These are phyloP conservation scores for Zygosaccharomyces pseudobailii DNA, from an alignment of 1,139 yeast species.

Conservation along the genomic window DNA sequence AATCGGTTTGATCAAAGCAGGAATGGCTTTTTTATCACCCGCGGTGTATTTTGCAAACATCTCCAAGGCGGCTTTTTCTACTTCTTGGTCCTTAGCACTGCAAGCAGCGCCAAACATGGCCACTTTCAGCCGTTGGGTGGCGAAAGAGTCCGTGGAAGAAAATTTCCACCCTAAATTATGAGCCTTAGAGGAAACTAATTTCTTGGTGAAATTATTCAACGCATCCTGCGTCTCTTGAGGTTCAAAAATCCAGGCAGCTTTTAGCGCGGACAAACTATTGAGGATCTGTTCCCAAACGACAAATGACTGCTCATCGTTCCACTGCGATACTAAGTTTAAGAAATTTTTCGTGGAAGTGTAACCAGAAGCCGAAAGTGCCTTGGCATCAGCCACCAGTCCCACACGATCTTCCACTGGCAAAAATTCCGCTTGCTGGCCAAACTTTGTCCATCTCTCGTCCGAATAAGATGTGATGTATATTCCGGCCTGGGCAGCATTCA, in stretches of 20 bases:
- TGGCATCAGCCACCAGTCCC: conserved; percentile 81
- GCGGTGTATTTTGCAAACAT: conserved; percentile 55
- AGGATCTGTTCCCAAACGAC: conserved; percentile 79
- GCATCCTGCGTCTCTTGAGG: conserved; percentile 51
- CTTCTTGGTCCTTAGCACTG: conserved; percentile 51
- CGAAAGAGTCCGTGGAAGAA: conserved; percentile 56
- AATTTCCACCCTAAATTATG: conserved; percentile 68
- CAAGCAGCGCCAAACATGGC: conserved; percentile 69
- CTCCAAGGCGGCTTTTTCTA: conserved; percentile 48
- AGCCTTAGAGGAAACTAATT: conserved; percentile 56
- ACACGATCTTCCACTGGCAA: conserved; percentile 80
- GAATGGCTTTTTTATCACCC: conserved; percentile 65
- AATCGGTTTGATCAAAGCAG: conserved; percentile 73
- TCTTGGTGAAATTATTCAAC: conserved; percentile 53
- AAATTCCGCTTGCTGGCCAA: conserved; percentile 70
- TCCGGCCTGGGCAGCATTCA: conserved; percentile 81
- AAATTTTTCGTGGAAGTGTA: conserved; percentile 63
- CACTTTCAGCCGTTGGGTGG: conserved; percentile 71
- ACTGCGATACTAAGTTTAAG: conserved; percentile 57
- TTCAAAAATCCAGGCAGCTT: conserved; percentile 69
- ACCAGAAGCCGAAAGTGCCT: conserved; percentile 68
- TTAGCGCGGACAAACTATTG: conserved; percentile 49
- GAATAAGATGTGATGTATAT: conserved; percentile 77
- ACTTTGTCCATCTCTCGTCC: conserved; percentile 65
- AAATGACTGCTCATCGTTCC: conserved; percentile 64